A percentile compares a stretch with the other conserved stretches of the same genome.
These are phyloP conservation scores for Lactifluus hygrophoroides DNA, from an alignment of 768 basidiomycete genomes.

Conservation along the genomic window DNA sequence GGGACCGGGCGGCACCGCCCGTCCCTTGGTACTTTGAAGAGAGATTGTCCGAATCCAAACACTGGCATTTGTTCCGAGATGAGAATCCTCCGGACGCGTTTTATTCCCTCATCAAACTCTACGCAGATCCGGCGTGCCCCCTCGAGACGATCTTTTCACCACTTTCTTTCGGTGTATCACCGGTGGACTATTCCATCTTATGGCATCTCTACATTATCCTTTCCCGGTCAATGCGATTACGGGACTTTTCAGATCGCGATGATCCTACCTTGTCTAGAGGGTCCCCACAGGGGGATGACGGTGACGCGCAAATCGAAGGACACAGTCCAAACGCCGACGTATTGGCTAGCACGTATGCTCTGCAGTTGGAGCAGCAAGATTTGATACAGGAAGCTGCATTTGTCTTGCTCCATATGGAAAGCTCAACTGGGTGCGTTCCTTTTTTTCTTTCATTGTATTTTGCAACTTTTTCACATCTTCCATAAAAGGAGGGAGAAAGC, in stretches of 20 bases:
- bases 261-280: constrained; percentile 33
- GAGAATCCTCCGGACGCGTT: constrained; percentile 57
- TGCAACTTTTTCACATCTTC: background rate
- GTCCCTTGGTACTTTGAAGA: constrained; percentile 49
- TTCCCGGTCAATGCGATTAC: constrained; percentile 69
- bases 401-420: constrained; percentile 82
- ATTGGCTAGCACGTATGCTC: constrained; percentile 76
- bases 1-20: constrained; percentile 41
- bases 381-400: constrained; percentile 83
- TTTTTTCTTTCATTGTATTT: background rate
- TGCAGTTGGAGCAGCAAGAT: constrained; percentile 73
- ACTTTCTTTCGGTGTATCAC: constrained; percentile 63
- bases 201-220: constrained; percentile 93
- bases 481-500: constrained; percentile 70
- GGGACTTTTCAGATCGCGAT: constrained; percentile 83
- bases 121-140: constrained; percentile 62
- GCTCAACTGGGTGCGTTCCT: constrained; percentile 62
- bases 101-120: constrained; percentile 73
- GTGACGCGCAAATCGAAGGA: constrained; percentile 51
- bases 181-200: constrained; percentile 71
- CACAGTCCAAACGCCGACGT: constrained; percentile 80
- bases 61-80: constrained; percentile 38
- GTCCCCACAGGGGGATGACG: constrained; percentile 33
- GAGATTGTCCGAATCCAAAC: constrained; percentile 20
- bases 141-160: constrained; percentile 64